Conservation (phyloP, 2,329 filamentous ascomycete genomes). For the Sclerotinia sclerotiorum region DNA sequence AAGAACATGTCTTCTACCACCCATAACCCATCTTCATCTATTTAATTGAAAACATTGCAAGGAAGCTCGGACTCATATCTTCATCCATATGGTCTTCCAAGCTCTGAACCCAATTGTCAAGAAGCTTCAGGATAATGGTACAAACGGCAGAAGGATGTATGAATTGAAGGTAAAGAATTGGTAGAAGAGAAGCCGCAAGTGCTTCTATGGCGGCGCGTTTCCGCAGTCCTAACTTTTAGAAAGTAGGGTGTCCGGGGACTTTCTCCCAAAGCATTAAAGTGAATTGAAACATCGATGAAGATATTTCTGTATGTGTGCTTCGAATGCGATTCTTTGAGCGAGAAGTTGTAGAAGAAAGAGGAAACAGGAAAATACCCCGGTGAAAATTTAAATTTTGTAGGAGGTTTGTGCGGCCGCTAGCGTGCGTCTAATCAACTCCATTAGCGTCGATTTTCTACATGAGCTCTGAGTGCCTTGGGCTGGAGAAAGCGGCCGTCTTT, state of each 20-base stretch:
- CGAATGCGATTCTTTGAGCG: conserved; percentile 99
- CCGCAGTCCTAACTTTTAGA: conserved; percentile 59
- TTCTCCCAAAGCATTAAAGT: conserved; percentile 90
- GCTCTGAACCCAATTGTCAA: conserved; percentile 24
- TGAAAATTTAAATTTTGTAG: conserved; percentile 21
- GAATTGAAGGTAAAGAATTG: conserved; percentile 50
- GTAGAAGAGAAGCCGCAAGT: conserved; percentile 77
- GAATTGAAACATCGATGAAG: conserved; percentile 42
- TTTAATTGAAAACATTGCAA: conserved; percentile 41
- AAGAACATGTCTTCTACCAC: conserved; percentile 45
- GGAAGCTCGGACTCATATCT: conserved; percentile 80
- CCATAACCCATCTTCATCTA: conserved; percentile 36
- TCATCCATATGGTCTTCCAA: conserved; percentile 65
- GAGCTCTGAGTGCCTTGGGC: conserved; percentile 4
- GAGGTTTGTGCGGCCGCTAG: conserved; percentile 19
- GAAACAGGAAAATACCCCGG: conserved; percentile 22
- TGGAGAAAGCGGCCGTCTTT: conserved; percentile 17
- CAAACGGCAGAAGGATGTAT: conserved; percentile 42
- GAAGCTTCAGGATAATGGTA: conserved; percentile 36
- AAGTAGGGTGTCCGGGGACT: conserved; percentile 93
- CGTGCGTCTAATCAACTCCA: background rate
- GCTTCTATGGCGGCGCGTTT: conserved; percentile 99
- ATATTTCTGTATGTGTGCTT: conserved; percentile 88
- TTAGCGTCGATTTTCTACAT: conserved; percentile 16
- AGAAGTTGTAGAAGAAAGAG: conserved; percentile 62